Base-by-base conservation (phyloP, 1,284 basidiomycete species). In the Moniliophthora roreri region DNA sequence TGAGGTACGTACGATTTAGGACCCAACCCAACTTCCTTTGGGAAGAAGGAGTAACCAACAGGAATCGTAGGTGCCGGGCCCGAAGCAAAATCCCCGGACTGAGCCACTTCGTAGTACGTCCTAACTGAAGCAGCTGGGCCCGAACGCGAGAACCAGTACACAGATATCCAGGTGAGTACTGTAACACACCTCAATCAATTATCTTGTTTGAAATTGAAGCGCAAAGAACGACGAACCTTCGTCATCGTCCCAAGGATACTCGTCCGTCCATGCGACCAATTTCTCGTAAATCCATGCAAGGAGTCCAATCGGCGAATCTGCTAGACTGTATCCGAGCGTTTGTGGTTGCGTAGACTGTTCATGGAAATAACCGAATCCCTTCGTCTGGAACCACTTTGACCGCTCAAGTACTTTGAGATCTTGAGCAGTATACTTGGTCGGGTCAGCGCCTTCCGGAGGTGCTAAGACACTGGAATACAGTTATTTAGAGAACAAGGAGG, bases 301-400 rank as follows among this genome's bases (percentile, higher is more conserved):
- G 3, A 79, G 53, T 0, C 75, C 77, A 2, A 69, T 64, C 4
- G 76, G 77, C 16, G 74, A 76, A 57, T 78, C 77, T 0, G 68
- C 61, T 9, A 78, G 60, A 10, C 40, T 41, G 18, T 78, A 71
- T 4, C 73, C 74, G 10, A 76, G 50, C 2, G 73, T 76, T 54
- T 74, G 71, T 2, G 71, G 74, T 52, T 64, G 58, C 18, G 70
- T 74, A 10, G 65, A 45, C 46, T 72, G 70, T 51, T 65, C 58
- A 2, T 28, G 32, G 23, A 46, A 54, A 48, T 73, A 72, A 2
- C 69, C 71, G 1, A 21, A 48, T 20, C 69, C 71, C 28, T 62
- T 53, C 3, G 38, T 50, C 9, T 23, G 18, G 57, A 67, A 66
- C 58, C 54, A 51, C 20, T 51, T 18, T 3, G 42, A 48, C 8